These are phyloP conservation scores for Verticillium isaacii DNA, from an alignment of 2,329 filamentous ascomycete genomes.

Conservation along the genomic window DNA sequence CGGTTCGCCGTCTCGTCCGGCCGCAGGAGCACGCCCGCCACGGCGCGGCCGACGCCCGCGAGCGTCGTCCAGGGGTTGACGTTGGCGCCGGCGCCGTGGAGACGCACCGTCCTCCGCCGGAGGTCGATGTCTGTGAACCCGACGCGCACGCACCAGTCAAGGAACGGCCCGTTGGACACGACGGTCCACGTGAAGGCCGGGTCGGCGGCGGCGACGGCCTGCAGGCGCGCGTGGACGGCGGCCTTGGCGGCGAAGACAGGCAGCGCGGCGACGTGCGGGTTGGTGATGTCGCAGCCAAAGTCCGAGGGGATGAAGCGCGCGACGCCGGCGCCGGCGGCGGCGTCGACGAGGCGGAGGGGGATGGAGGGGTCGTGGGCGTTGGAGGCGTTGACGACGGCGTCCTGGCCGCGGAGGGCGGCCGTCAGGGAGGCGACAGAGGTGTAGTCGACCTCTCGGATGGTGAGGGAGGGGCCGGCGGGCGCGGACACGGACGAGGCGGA, in stretches of 20 bases:
- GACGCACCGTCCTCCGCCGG: slow-evolving; percentile 23
- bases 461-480: slow-evolving; percentile 18
- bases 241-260: slow-evolving; percentile 16
- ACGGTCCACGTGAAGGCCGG: slow-evolving; percentile 22
- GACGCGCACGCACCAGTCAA: slow-evolving; percentile 19
- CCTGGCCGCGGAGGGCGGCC: slow-evolving; percentile 47
- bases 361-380: slow-evolving; percentile 34
- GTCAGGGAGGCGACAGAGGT: slow-evolving; percentile 37
- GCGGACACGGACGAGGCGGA: slow-evolving; percentile 25
- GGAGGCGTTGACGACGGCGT: slow-evolving; percentile 48
- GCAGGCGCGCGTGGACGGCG: slow-evolving; percentile 10
- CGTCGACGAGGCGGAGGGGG: slow-evolving; percentile 38
- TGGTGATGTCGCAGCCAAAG: slow-evolving; percentile 29
- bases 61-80: slow-evolving; percentile 42
- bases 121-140: slow-evolving; percentile 17
- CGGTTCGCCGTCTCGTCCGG: slow-evolving; percentile 45
- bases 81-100: slow-evolving; percentile 44
- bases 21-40: slow-evolving; percentile 39
- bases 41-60: slow-evolving; percentile 38
- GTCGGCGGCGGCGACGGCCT: slow-evolving; percentile 5
- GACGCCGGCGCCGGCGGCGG: slow-evolving; percentile 46
- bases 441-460: slow-evolving; percentile 30
- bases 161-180: slow-evolving; percentile 37
- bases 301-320: slow-evolving; percentile 50
- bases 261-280: slow-evolving; percentile 10